A percentile compares a stretch with the other conserved stretches of the same genome.
Conservation (phyloP, 2,329 filamentous ascomycete genomes). For the Alternaria brassicae region DNA sequence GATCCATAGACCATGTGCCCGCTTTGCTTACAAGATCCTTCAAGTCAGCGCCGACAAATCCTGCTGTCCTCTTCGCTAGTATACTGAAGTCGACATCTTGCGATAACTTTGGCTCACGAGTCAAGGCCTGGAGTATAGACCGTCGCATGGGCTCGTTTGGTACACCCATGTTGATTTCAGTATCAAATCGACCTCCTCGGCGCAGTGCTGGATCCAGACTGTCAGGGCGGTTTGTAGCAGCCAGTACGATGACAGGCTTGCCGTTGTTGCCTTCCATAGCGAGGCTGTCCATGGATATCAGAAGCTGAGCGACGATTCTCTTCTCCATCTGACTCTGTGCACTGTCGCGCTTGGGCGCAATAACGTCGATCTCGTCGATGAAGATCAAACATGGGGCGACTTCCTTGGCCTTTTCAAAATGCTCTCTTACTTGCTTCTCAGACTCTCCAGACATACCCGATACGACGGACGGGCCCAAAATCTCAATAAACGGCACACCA, state of each 20-base stretch:
- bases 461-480: slow-evolving; percentile 82
- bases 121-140: slow-evolving; percentile 78
- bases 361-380: slow-evolving; percentile 90
- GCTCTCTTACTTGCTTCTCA: slow-evolving; percentile 82
- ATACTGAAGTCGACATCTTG: slow-evolving; percentile 75
- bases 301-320: slow-evolving; percentile 80
- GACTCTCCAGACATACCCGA: slow-evolving; percentile 90
- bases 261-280: slow-evolving; percentile 73
- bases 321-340: slow-evolving; percentile 89
- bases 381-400: slow-evolving; percentile 90
- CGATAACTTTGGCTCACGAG: slow-evolving; percentile 68
- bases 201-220: slow-evolving; percentile 81
- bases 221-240: slow-evolving; percentile 88
- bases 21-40: slow-evolving; percentile 73
- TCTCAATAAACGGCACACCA: slow-evolving; percentile 78
- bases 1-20: slow-evolving; percentile 68
- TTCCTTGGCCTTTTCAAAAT: slow-evolving; percentile 86
- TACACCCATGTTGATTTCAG: slow-evolving; percentile 85
- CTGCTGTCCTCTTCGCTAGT: slow-evolving; percentile 84
- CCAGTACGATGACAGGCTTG: slow-evolving; percentile 85
- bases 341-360: slow-evolving; percentile 84
- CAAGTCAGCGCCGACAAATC: slow-evolving; percentile 91
- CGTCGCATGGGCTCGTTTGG: slow-evolving; percentile 80
- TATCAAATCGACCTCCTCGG: slow-evolving; percentile 78
- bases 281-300: slow-evolving; percentile 84